phyloP scores from a whole-genome alignment of 2,329 filamentous ascomycete species.

The Drechslerella coelobrocha region DNA sequence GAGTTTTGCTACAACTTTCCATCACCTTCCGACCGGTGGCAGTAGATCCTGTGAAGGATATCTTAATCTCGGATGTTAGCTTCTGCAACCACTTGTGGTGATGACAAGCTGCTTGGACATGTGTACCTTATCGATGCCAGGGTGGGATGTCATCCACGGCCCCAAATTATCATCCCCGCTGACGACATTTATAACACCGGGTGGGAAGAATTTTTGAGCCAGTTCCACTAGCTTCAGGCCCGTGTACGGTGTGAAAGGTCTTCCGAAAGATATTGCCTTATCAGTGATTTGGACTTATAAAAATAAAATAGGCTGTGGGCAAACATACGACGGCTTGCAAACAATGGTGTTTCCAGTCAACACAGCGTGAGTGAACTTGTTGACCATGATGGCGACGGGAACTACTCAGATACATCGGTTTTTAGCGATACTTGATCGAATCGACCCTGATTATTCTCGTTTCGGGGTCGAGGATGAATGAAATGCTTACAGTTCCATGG shows the following conservation, averaged over 20 bases:
- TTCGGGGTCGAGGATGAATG: no score
- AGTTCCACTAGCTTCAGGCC: slow-evolving; percentile 69
- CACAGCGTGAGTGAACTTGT: slow-evolving; percentile 67
- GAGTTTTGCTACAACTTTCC: slow-evolving; percentile 64
- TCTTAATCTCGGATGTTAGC: background rate
- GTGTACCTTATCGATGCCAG: slow-evolving; percentile 67
- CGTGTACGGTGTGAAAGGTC: slow-evolving; percentile 66
- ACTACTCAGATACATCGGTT: slow-evolving; percentile 51
- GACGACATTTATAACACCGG: slow-evolving; percentile 69
- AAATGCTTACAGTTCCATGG: slow-evolving; percentile 66
- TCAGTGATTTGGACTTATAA: no score
- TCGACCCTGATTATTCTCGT: no score
- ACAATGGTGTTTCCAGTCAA: slow-evolving; percentile 67
- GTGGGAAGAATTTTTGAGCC: slow-evolving; percentile 66
- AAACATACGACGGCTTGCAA: slow-evolving; percentile 63
- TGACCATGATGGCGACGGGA: slow-evolving; percentile 63
- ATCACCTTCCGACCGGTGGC: slow-evolving; percentile 69
- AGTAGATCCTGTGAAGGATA: slow-evolving; percentile 68
- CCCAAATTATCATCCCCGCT: slow-evolving; percentile 69
- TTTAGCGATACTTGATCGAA: background rate
- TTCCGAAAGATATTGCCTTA: no score
- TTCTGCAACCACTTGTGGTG: background rate
- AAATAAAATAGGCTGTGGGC: slow-evolving; percentile 48
- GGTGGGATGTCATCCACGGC: slow-evolving; percentile 67
- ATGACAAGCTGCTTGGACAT: background rate